Base-by-base conservation (phyloP, 352 stramenopile genomes). In the Phytophthora litchii region DNA sequence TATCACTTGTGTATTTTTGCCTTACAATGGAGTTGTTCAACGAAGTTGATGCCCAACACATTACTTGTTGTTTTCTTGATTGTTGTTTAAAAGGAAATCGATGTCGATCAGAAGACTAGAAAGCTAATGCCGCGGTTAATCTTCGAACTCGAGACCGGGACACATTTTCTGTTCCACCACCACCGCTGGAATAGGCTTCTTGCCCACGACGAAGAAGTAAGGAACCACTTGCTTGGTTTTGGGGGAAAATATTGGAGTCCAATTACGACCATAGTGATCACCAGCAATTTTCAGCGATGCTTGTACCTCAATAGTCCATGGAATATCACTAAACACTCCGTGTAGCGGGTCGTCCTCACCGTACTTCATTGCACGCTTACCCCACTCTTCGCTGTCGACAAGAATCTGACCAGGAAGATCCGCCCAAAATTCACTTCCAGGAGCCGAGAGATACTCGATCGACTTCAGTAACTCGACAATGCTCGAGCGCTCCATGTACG, bases 331-430 rank as follows among this genome's bases (percentile, higher is more conserved):
- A 31, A 87, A 56, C 6, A 86, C 75, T 48, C 80, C 80, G 13
- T 81, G 53, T 11, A 70, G 17, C 2, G 77, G 76, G 29, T 87
- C 70, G 29, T 86, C 67, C 35, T 89, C 80, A 4, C 79, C 77
- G 41, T 81, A 81, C 23, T 82, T 83, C 58, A 76, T 53, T 7
- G 48, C 29, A 8, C 66, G 31, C 9, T 52, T 55, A 34, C 68
- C 58, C 17, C 70, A 62, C 17, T 69, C 51, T 13, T 69, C 63
- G 3, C 36, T 21, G 16, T 69, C 58, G 1, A 69, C 40, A 13
- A 76, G 23, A 27, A 41, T 56, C 6, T 53, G 64, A 16, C 74
- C 70, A 6, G 57, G 58, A 10, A 87, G 77, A 56, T 89, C 79
- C 3, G 67, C 55, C 79, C 79, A 89, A 21, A 89, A 61, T 23